A percentile compares a stretch with the other conserved stretches of the same genome.
These are phyloP conservation scores for Sungouiella thailandica DNA, from an alignment of 805 yeast species.

Conservation along the genomic window DNA sequence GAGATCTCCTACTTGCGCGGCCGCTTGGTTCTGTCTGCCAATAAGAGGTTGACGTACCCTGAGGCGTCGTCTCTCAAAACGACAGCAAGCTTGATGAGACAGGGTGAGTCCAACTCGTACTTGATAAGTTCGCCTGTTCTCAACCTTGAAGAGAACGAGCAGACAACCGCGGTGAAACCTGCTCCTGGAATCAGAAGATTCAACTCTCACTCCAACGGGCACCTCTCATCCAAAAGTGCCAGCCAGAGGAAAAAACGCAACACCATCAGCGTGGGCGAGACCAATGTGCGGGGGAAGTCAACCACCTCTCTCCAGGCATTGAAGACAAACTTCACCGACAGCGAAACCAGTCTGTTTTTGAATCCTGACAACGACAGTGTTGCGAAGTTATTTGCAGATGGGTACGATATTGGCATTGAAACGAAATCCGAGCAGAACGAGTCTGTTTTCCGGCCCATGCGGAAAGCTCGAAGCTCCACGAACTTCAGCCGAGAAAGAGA, in stretches of 20 bases:
- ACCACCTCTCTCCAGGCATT: slow-evolving; percentile 16
- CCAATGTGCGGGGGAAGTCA: slow-evolving; percentile 15
- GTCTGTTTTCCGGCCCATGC: slow-evolving; percentile 1
- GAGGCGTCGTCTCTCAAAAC: not conserved
- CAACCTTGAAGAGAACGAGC: slow-evolving; percentile 4
- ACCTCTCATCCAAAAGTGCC: not conserved
- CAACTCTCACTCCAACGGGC: slow-evolving; percentile 11
- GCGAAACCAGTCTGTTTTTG: not conserved
- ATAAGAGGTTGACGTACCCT: slow-evolving; percentile 10
- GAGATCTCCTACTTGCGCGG: slow-evolving; percentile 69
- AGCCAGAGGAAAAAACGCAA: slow-evolving; percentile 7
- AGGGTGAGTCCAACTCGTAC: slow-evolving; percentile 6
- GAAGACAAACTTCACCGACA: not conserved
- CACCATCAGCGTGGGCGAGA: slow-evolving; percentile 10
- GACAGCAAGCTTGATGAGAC: not conserved
- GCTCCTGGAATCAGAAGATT: slow-evolving; percentile 22
- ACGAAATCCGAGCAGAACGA: not conserved
- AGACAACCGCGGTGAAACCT: slow-evolving; percentile 9
- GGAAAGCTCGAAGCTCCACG: slow-evolving; percentile 34
- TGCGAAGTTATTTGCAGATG: not conserved
- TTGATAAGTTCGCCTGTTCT: slow-evolving; percentile 12
- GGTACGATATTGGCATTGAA: not conserved
- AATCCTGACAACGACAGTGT: not conserved
- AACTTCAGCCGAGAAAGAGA: slow-evolving; percentile 17
- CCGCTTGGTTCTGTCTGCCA: slow-evolving; percentile 42